Evolutionary conservation across 192 early-diverging fungal genomes (phyloP), one percentile per base, ranked within the genome.

Genomic region (Backusella morwellensis): DNA sequence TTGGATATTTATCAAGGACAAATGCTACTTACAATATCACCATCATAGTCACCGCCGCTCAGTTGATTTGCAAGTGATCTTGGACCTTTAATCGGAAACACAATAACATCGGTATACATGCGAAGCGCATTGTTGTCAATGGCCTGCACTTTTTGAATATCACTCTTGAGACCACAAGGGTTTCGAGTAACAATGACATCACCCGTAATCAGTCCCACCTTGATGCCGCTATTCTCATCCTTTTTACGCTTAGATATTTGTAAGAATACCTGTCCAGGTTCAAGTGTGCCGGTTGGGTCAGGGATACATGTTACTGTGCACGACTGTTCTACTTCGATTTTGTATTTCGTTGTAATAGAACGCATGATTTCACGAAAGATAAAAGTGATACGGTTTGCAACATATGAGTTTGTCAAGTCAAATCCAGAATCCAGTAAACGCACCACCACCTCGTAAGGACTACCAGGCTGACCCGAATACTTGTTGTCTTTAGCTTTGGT

Each of bases 41-140:
- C 94, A 79, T 95, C 94, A 17, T 94, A 82, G 84, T 95, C 94
- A 17, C 94, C 94, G 32, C 94, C 94, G 75, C 86, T 85, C 59
- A 93, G 89, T 87, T 88, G 89, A 59, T 90, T 92, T 1, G 93
- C 90, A 44, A 94, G 79, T 50, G 89, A 88, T 9, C 92, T 85
- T 3, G 84, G 66, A 1, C 94, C 94, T 40, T 87, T 80, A 42
- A 86, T 83, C n/a, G 90, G 87, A 75, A 95, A 95, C 0, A 94
- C 92, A 17, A 95, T 82, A 4, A 95, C 91, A 79, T 95, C 90
- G 15, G 78, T 76, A 36, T 91, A 80, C 70, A 90, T 79, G n/a
- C 68, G 73, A 35, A 92, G 72, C 0, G 59, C 78, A 19, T 66
- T 75, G 68, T 84, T 82, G 17, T 90, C 79, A 6, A 90, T 89